These are phyloP conservation scores for Anacardium occidentale DNA, from an alignment of 345 rosid genomes.

Conservation along the genomic window DNA sequence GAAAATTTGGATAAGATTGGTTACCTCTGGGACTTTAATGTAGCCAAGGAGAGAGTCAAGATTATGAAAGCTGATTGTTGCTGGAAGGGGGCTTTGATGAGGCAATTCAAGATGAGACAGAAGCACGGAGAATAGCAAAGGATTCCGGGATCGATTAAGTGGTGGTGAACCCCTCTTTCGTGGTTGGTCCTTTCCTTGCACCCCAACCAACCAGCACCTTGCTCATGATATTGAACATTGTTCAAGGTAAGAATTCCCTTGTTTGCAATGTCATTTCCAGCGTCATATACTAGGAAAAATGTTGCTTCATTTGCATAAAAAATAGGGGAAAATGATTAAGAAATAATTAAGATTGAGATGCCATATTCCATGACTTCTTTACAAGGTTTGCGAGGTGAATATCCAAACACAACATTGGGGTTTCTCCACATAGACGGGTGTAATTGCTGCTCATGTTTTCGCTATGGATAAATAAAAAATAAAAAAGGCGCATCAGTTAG, in stretches of 20 bases:
- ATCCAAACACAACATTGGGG: conserved; percentile 68
- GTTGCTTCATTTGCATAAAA: not conserved
- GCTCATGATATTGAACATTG: conserved; percentile 44
- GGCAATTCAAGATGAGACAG: conserved; percentile 64
- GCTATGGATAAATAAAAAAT: conserved; percentile 67
- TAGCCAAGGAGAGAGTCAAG: conserved; percentile 69
- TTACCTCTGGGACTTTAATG: conserved; percentile 47
- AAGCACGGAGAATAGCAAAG: conserved; percentile 79
- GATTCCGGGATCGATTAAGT: conserved; percentile 69
- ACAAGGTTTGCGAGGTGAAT: conserved; percentile 58
- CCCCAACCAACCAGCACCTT: conserved; percentile 84
- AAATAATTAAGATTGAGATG: not conserved
- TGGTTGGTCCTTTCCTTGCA: conserved; percentile 83
- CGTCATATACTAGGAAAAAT: too few species aligned
- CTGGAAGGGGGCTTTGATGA: conserved; percentile 70
- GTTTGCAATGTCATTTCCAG: not conserved
- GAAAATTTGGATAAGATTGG: conserved; percentile 59
- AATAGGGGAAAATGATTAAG: not conserved
- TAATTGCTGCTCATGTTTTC: conserved; percentile 61
- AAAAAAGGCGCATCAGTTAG: conserved; percentile 76
- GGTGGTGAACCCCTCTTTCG: conserved; percentile 80
- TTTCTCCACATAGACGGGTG: conserved; percentile 88
- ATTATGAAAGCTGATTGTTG: conserved; percentile 64
- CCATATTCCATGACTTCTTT: not conserved
- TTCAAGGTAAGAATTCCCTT: conserved; percentile 45